phyloP scores from a whole-genome alignment of 768 basidiomycete species.

The Pisolithus albus region DNA sequence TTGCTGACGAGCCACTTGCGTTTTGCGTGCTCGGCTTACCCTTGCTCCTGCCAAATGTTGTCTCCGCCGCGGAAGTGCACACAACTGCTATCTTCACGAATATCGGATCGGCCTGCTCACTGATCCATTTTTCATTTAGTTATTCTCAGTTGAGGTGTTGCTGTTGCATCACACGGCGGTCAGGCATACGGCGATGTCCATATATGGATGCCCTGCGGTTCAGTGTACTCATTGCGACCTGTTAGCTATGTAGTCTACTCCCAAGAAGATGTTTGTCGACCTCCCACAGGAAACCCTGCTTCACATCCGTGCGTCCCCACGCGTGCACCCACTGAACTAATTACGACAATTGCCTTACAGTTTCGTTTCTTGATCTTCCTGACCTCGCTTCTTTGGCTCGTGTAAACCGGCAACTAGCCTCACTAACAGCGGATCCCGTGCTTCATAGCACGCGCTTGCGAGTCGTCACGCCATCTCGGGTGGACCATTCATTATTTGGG shows the following conservation, averaged over 20 bases:
- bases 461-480: constrained; percentile 59
- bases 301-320: constrained; percentile 44
- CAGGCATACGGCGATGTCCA: too few species aligned
- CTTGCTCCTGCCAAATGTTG: too few species aligned
- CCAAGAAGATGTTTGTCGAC: constrained; percentile 18
- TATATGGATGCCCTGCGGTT: too few species aligned
- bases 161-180: too few species aligned
- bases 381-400: constrained; percentile 53
- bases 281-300: constrained; percentile 54
- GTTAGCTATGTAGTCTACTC: not conserved
- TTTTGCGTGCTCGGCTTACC: too few species aligned
- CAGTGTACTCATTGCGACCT: not conserved
- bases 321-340: not conserved
- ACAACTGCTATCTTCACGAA: too few species aligned
- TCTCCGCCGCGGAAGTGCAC: too few species aligned
- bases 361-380: constrained; percentile 67
- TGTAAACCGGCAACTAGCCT: constrained; percentile 40
- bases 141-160: too few species aligned
- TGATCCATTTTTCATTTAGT: too few species aligned
- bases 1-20: too few species aligned
- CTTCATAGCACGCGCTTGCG: constrained; percentile 56
- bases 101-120: too few species aligned
- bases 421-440: constrained; percentile 53
- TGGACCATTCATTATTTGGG: constrained; percentile 60
- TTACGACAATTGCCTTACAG: constrained; percentile 26